Conservation (phyloP, 768 basidiomycete genomes). For the Boletus pseudo-olivaceus region DNA sequence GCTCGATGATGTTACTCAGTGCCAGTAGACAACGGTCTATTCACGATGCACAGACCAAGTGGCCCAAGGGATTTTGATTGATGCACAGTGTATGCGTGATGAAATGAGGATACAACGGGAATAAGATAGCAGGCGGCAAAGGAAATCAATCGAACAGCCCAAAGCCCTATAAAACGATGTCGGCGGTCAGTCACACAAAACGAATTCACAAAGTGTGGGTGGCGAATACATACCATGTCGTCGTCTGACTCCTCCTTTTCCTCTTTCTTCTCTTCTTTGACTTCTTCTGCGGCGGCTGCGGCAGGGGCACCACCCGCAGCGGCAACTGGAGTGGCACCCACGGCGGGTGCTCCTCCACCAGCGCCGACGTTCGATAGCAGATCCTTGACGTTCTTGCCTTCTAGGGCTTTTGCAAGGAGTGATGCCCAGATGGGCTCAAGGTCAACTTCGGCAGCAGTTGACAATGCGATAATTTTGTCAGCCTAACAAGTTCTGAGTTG, state of each 20-base stretch:
- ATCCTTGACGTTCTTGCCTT: constrained; percentile 97
- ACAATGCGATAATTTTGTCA: constrained; percentile 89
- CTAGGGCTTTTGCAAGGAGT: constrained; percentile 95
- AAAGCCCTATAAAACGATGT: constrained; percentile 65
- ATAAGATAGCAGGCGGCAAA: constrained; percentile 25
- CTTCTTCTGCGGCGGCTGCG: constrained; percentile 67
- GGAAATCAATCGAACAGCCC: constrained; percentile 85
- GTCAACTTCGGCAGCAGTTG: constrained; percentile 77
- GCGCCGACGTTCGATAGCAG: constrained; percentile 92
- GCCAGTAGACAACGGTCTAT: background rate
- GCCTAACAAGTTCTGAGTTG: constrained; percentile 45
- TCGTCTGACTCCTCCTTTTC: constrained; percentile 90
- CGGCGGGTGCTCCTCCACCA: constrained; percentile 83
- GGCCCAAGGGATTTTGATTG: constrained; percentile 23
- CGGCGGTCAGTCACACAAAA: background rate
- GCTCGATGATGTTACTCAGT: background rate
- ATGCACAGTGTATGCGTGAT: constrained; percentile 18
- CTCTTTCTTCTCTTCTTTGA: constrained; percentile 81
- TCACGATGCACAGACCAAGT: constrained; percentile 13
- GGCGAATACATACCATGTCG: constrained; percentile 38
- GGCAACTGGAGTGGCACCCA: constrained; percentile 47
- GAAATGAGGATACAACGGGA: constrained; percentile 17
- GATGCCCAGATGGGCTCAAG: constrained; percentile 97
- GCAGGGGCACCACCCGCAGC: constrained; percentile 57
- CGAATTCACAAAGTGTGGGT: background rate